Evolutionary conservation across 1,284 basidiomycete species (phyloP), one percentile per base, ranked within the genome.

Genomic region (Veloboletus limbatus): DNA sequence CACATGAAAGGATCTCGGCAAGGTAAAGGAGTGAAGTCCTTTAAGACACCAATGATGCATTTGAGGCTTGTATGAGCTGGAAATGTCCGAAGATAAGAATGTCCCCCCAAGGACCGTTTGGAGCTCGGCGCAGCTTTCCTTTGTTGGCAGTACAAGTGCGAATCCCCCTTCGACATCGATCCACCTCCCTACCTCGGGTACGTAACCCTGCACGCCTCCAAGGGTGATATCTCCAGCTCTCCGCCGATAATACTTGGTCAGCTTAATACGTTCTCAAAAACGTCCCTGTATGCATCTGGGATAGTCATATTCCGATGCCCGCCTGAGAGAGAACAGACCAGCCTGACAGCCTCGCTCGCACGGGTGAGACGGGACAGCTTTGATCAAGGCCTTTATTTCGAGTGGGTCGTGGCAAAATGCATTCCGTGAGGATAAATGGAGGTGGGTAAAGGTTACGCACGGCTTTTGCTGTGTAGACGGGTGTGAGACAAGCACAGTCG

Each of bases 231-330:
- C 21, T 11, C 25, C 16, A 13, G 37, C 25, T 31, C 36, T 21
- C 9, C 18, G 35, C 28, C 18, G 34, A 40, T 40, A 39, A 43
- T 25, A 25, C n/a, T 47, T 24, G 35, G 28, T 10, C 16, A 25
- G 38, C 10, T 27, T 33, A 54, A 45, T 16, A 38, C 7, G 31
- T 38, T 17, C 20, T 28, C 28, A 21, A 46, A 45, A 6, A 40
- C 14, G 16, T 21, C 32, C 3, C 39, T 16, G 30, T 38, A 34
- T 33, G 18, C 27, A n/a, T 37, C 35, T 10, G 4, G 17, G 24
- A 18, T 20, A 1, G 6, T 21, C 18, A 8, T 20, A 17, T n/a
- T 18, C 14, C 43, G 18, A n/a, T 28, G 26, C 13, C 18, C 35
- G 17, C 32, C 45, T 24, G 20, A 33, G 33, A n/a, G n/a, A n/a